Evolutionary conservation across 2,329 filamentous ascomycete genomes (phyloP), one percentile per base, ranked within the genome.

Genomic region (Epichloe gansuensis): DNA sequence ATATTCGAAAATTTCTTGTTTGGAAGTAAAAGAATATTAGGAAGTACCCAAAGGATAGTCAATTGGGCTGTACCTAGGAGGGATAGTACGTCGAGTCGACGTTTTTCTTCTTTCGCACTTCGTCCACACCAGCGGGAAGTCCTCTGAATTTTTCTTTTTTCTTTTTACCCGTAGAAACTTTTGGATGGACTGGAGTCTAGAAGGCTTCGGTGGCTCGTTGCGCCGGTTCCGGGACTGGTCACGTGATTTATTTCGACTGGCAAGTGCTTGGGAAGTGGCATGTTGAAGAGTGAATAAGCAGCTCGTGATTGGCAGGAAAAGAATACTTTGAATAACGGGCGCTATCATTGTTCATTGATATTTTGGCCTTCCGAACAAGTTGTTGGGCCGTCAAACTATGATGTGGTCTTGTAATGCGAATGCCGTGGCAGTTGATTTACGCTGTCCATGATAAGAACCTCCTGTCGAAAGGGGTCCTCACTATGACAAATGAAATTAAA

Each of bases 111-210:
- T 35, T 47, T 43, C 28, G 15, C 13, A 46, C 46, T 11, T 48
- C 53, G 38, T 49, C 25, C 21, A 47, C 9, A 35, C 65, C 57
- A 57, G 39, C 28, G 1, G 59, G 60, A 53, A 56, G 49, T 51
- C 59, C 58, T 62, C 52, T 58, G 63, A 63, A 64, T 62, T 67
- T 67, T 66, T 62, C 60, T 60, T 58, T 63, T 61, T 65, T 65
- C n/a, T 64, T 61, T 58, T 59, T 57, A 48, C 56, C 59, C 48
- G 55, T 53, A 51, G 47, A 55, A 61, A 61, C 59, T 63, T 67
- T 67, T 65, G 28, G 60, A 55, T 60, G 57, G 58, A 58, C 60
- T 63, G 38, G 44, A 28, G 52, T 55, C 45, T 57, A 8, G 3
- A 11, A 31, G 28, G 8, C 28, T 55, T 62, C 66, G 66, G 66